Conservation (phyloP, 2,329 filamentous ascomycete genomes). For the Fusarium praegraminearum region DNA sequence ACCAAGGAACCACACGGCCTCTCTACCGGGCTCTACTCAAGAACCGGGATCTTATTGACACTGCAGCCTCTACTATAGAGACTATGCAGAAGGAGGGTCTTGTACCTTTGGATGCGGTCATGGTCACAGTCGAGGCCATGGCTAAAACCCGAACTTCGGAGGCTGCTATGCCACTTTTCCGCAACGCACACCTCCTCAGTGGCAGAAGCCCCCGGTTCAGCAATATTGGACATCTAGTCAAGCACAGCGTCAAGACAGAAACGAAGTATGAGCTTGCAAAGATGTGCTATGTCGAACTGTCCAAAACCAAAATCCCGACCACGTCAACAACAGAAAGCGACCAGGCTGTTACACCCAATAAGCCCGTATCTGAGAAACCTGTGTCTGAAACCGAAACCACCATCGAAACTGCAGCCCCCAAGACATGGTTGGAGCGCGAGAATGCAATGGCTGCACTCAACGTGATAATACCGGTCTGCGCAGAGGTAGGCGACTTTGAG, state of each 20-base stretch:
- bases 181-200: constrained; percentile 47
- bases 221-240: constrained; percentile 50
- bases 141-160: constrained; percentile 48
- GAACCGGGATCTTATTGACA: constrained; percentile 58
- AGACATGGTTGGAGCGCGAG: constrained; percentile 21
- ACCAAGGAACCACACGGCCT: constrained; percentile 71
- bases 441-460: constrained; percentile 38
- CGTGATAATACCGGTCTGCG: constrained; percentile 49
- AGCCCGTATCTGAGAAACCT: not conserved
- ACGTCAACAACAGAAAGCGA: not conserved
- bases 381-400: not conserved
- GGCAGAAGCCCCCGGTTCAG: constrained; percentile 44
- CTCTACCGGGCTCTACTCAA: constrained; percentile 69
- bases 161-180: constrained; percentile 52
- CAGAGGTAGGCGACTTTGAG: constrained; percentile 49
- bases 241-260: constrained; percentile 45
- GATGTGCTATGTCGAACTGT: constrained; percentile 48
- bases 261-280: constrained; percentile 46
- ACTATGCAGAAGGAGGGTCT: constrained; percentile 57
- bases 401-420: not conserved
- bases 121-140: constrained; percentile 53
- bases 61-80: constrained; percentile 69
- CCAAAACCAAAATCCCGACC: constrained; percentile 18
- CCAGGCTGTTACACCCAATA: not conserved
- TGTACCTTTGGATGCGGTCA: constrained; percentile 54